These are phyloP conservation scores for Termitomyces sp. DNA, from an alignment of 768 basidiomycete genomes.

Conservation along the genomic window DNA sequence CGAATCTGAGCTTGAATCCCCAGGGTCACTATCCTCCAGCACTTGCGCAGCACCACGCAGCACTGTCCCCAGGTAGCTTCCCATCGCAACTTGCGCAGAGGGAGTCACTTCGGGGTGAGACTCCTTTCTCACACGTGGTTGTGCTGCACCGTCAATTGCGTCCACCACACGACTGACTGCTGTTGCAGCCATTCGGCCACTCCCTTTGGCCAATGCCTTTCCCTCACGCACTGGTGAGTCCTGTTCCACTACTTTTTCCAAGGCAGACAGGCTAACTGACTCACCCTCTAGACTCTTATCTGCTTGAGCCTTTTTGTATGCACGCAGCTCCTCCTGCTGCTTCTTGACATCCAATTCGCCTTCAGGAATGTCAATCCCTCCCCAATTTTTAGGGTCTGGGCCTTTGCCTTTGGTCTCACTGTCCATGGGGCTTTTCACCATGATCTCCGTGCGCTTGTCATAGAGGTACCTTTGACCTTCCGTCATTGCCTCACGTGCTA, in stretches of 20 bases:
- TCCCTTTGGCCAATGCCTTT: too few relatives aligned
- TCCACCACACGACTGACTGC: background rate
- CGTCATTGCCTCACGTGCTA: background rate
- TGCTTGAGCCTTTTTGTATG: background rate
- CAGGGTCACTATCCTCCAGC: background rate
- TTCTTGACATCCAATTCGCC: background rate
- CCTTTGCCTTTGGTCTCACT: background rate
- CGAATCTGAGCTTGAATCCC: too few relatives aligned
- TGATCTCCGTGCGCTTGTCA: rapidly evolving
- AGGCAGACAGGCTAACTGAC: too few relatives aligned
- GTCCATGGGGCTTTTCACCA: rapidly evolving
- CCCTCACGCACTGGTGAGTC: too few relatives aligned
- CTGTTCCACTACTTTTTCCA: too few relatives aligned
- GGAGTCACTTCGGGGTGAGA: rapidly evolving
- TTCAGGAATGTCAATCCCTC: background rate
- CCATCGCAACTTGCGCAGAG: background rate
- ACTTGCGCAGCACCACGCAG: background rate
- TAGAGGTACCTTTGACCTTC: background rate
- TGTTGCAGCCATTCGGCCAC: background rate
- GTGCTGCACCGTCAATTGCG: rapidly evolving
- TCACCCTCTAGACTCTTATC: background rate
- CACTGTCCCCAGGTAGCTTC: background rate
- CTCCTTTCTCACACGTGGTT: background rate
- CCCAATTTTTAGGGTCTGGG: background rate
- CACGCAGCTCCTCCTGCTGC: background rate